Base-by-base conservation (phyloP, 2,329 filamentous ascomycete genomes). In the Aspergillus candidus region DNA sequence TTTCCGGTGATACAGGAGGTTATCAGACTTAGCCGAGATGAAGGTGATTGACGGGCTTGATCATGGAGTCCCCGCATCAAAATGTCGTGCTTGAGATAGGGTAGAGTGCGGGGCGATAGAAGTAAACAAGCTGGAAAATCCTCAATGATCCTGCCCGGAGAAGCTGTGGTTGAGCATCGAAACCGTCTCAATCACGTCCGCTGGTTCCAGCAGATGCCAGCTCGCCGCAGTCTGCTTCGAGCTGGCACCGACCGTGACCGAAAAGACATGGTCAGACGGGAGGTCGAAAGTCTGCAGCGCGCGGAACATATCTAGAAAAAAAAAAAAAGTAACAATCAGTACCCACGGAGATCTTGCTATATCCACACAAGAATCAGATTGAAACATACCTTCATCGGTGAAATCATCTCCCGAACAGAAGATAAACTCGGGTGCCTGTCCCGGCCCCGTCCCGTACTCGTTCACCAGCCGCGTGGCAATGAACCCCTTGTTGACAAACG, bases 401-500 rank as follows among this genome's bases (percentile, higher is more conserved):
- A 93, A 94, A 61, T 98, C 93, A 66, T 98, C 93, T 34, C 93
- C 93, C 49, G 90, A 72, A 67, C 93, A 98, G 40, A 97, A 75
- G 10, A 94, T 82, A 60, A 97, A 96, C 55, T 91, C 88, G 0
- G 90, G 79, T 41, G 78, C 77, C 40, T 80, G 73, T 4, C 74
- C 73, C 1, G 67, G 65, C 2, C 68, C 71, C 6, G 55, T 63
- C 33, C 73, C 82, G 66, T 94, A 94, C 38, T 82, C 82, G 15
- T 79, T 72, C 32, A 97, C 82, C 13, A 98, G 76, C 5, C 84
- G 82, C 70, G 88, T 90, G 12, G 84, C 87, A 52, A 97, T 97
- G 68, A 94, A 89, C 27, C 93, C 93, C 74, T 98, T 98, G 76
- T 97, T 97, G 71, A 98, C 89, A 60, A 94, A 95, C 1, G 84